Conservation (phyloP, 2,329 filamentous ascomycete species). For the Botryotinia globosa region DNA sequence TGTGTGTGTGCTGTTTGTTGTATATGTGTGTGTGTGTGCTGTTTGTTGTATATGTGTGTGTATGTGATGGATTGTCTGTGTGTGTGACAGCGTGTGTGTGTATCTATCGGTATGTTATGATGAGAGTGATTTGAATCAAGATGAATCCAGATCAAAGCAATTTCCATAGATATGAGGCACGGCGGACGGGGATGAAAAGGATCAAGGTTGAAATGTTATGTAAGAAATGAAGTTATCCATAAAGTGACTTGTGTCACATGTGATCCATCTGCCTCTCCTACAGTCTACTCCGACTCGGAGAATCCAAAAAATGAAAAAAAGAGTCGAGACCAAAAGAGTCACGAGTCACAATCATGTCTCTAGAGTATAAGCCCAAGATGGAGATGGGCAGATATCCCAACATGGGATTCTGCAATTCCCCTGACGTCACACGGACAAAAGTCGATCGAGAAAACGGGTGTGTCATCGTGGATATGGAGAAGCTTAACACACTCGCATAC, state of each 20-base stretch:
- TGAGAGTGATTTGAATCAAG: background rate
- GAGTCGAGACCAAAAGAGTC: background rate
- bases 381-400: background rate
- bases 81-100: too few species aligned
- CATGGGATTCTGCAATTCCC: background rate
- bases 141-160: background rate
- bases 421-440: background rate
- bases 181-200: background rate
- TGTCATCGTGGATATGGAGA: constrained; percentile 2
- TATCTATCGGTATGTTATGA: background rate
- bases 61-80: background rate
- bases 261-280: background rate
- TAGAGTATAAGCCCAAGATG: background rate
- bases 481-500: background rate
- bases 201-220: background rate
- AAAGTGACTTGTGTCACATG: too few species aligned
- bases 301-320: background rate
- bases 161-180: background rate
- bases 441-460: constrained; percentile 4
- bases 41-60: background rate
- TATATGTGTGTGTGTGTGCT: too few species aligned
- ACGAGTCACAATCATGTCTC: background rate
- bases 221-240: background rate
- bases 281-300: background rate
- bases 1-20: too few species aligned